These are phyloP conservation scores for Amanita brunnescens DNA, from an alignment of 768 basidiomycete species.

Conservation along the genomic window DNA sequence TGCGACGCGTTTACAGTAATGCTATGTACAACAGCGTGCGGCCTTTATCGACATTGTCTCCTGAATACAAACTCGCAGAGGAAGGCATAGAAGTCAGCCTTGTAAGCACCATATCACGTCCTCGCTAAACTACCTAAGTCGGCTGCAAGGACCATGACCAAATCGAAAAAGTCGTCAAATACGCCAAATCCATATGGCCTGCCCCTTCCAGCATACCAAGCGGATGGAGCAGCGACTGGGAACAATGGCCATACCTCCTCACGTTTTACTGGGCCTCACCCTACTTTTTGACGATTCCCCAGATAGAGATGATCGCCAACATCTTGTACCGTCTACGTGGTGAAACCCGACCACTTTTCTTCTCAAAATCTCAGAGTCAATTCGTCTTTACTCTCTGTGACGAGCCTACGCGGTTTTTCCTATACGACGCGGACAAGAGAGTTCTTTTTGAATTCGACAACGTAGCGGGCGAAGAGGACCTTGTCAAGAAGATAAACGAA, in stretches of 20 bases:
- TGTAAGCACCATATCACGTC: not conserved
- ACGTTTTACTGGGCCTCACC: slow-evolving; percentile 25
- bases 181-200: slow-evolving; percentile 20
- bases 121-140: not conserved
- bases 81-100: not conserved
- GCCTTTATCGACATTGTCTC: too few relatives aligned
- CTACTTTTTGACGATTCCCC: slow-evolving; percentile 27
- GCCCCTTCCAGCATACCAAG: slow-evolving; percentile 15
- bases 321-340: slow-evolving; percentile 22
- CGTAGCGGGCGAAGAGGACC: slow-evolving; percentile 10
- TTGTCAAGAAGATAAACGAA: slow-evolving; percentile 11
- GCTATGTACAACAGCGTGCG: too few relatives aligned
- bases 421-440: slow-evolving; percentile 8
- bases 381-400: slow-evolving; percentile 18
- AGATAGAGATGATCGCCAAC: slow-evolving; percentile 28
- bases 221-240: slow-evolving; percentile 25
- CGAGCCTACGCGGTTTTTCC: slow-evolving; percentile 13
- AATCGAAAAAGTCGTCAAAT: slow-evolving; percentile 7
- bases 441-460: slow-evolving; percentile 10
- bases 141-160: slow-evolving; percentile 1
- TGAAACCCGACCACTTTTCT: slow-evolving; percentile 25
- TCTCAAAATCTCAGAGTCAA: slow-evolving; percentile 12
- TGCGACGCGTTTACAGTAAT: too few relatives aligned
- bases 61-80: not conserved
- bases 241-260: slow-evolving; percentile 20